Percentiles rank a stretch among this genome's conserved stretches.
phyloP scores from a whole-genome alignment of 306 rosid genomes.

The Boehmeria nivea region DNA sequence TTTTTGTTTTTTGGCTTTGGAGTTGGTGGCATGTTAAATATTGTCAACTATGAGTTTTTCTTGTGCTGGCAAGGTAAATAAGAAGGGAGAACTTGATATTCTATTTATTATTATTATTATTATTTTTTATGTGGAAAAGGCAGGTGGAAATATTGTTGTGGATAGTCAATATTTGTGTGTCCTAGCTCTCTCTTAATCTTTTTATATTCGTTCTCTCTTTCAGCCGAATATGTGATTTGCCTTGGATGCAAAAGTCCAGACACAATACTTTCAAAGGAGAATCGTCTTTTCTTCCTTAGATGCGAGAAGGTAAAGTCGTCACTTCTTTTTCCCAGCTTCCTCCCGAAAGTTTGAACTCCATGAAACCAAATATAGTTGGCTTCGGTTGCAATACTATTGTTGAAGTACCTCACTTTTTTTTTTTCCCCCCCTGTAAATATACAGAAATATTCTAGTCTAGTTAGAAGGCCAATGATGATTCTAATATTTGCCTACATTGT shows the following conservation, averaged over 20 bases:
- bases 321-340: no score
- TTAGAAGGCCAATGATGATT: constrained; percentile 25
- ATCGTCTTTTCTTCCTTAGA: constrained; percentile 91
- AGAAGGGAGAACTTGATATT: no score
- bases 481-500: constrained; percentile 25
- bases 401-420: no score
- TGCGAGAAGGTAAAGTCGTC: constrained; percentile 72
- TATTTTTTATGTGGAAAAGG: no score
- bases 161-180: not conserved
- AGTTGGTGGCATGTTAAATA: not conserved
- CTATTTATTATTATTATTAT: no score
- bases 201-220: constrained; percentile 11
- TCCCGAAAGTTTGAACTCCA: no score
- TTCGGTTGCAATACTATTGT: no score
- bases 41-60: not conserved
- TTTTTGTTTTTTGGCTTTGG: no score
- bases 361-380: no score
- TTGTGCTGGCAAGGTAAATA: not conserved
- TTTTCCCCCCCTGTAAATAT: not conserved
- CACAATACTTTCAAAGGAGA: constrained; percentile 92
- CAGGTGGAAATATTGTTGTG: no score
- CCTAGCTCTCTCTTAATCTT: not conserved
- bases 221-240: constrained; percentile 90
- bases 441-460: not conserved
- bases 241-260: constrained; percentile 95